A percentile compares a stretch with the other conserved stretches of the same genome.
Conservation (phyloP, 1,139 yeast species). For the Sugiyamaella novakii region DNA sequence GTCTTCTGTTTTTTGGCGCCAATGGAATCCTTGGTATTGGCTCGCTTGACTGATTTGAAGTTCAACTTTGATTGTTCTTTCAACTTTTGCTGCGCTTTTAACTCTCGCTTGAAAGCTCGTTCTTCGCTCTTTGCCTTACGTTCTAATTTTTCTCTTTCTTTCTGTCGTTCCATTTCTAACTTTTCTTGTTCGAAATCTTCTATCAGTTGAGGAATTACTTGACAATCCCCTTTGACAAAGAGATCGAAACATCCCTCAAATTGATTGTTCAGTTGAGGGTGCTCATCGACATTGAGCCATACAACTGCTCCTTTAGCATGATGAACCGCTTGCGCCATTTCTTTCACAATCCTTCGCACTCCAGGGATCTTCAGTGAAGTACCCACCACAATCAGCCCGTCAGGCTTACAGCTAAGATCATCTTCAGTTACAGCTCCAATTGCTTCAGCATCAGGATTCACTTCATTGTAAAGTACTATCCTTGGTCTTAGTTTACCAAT, state of each 20-base stretch:
- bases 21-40: not conserved
- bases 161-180: conserved; percentile 22
- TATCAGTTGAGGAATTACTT: conserved; percentile 47
- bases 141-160: conserved; percentile 20
- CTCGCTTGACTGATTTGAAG: conserved; percentile 21
- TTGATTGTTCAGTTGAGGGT: conserved; percentile 48
- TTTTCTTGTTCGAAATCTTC: conserved; percentile 39
- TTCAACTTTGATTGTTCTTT: conserved; percentile 18
- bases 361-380: conserved; percentile 88
- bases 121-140: conserved; percentile 25
- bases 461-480: conserved; percentile 81
- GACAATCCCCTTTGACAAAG: conserved; percentile 63
- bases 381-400: conserved; percentile 79
- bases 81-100: conserved; percentile 16
- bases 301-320: conserved; percentile 57
- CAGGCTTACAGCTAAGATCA: conserved; percentile 69
- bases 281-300: conserved; percentile 57
- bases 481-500: conserved; percentile 78
- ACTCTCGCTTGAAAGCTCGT: conserved; percentile 11
- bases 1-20: conserved; percentile 8
- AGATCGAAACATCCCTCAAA: conserved; percentile 57
- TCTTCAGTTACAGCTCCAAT: conserved; percentile 71
- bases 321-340: conserved; percentile 67
- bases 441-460: conserved; percentile 84
- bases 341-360: conserved; percentile 71